Percentiles rank a stretch among this genome's conserved stretches.
Conservation (phyloP, 495 filamentous ascomycete species). For the Daldinia concentrica region DNA sequence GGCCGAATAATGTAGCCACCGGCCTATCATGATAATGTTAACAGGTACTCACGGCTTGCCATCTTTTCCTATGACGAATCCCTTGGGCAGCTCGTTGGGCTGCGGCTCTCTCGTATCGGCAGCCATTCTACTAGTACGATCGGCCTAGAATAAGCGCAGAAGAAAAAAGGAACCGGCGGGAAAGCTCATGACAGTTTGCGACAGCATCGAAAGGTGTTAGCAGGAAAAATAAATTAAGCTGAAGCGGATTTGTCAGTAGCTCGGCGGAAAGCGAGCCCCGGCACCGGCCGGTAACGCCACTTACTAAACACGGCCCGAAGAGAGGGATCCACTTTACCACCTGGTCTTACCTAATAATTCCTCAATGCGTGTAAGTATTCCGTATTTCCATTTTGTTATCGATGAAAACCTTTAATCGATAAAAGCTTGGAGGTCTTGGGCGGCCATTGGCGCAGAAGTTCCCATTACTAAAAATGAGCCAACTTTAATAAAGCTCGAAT, state of each 20-base stretch:
- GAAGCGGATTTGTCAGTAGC: constrained; percentile 39
- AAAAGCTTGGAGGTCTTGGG: constrained; percentile 33
- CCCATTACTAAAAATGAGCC: neutral
- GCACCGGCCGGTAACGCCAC: constrained; percentile 38
- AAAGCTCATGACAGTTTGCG: constrained; percentile 34
- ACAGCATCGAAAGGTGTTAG: constrained; percentile 35
- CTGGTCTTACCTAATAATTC: neutral
- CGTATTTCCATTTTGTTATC: neutral
- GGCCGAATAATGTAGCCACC: neutral
- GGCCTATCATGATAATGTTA: constrained; percentile 1
- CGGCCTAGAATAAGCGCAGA: constrained; percentile 7
- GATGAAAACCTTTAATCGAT: constrained; percentile 45
- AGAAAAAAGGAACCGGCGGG: constrained; percentile 19
- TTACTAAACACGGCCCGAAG: constrained; percentile 4
- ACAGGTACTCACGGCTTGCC: constrained; percentile 84
- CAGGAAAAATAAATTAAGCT: constrained; percentile 23
- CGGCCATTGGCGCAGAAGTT: neutral
- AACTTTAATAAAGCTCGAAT: constrained; percentile 4
- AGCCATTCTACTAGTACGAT: constrained; percentile 43
- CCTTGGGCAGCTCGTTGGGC: constrained; percentile 69
- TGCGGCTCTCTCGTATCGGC: constrained; percentile 45
- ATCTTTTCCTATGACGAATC: constrained; percentile 87
- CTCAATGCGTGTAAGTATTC: neutral
- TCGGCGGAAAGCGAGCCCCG: constrained; percentile 42
- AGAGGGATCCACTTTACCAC: neutral